These are phyloP conservation scores for Candida gigantensis DNA, from an alignment of 1,139 yeast genomes.

Conservation along the genomic window DNA sequence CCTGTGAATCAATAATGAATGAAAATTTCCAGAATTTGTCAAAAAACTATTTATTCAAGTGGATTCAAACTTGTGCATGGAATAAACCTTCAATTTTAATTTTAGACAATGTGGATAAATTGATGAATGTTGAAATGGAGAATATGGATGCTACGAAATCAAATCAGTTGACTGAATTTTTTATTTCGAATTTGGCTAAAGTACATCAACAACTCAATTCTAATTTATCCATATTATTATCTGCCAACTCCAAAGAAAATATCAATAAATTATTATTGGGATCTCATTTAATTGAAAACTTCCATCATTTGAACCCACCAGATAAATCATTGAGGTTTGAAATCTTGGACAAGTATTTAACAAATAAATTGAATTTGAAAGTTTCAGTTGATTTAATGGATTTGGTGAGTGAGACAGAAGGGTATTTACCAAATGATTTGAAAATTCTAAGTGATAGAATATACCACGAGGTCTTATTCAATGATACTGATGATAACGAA, in stretches of 20 bases:
- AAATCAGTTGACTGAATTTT: constrained; percentile 55
- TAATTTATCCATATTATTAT: constrained; percentile 53
- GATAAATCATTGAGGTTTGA: constrained; percentile 59
- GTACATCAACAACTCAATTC: constrained; percentile 43
- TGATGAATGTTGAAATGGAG: constrained; percentile 73
- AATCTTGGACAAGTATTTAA: constrained; percentile 51
- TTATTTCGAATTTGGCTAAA: constrained; percentile 40
- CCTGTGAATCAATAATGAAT: constrained; percentile 58
- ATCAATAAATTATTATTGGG: constrained; percentile 63
- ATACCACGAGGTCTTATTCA: constrained; percentile 61
- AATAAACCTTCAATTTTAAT: constrained; percentile 73
- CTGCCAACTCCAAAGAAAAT: constrained; percentile 65
- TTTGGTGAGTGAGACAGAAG: constrained; percentile 80
- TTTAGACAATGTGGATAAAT: constrained; percentile 78
- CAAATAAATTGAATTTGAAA: constrained; percentile 28
- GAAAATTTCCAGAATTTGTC: constrained; percentile 47
- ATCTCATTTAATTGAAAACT: constrained; percentile 71
- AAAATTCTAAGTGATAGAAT: constrained; percentile 73
- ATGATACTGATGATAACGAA: constrained; percentile 13
- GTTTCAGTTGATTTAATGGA: constrained; percentile 63
- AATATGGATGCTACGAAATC: constrained; percentile 64
- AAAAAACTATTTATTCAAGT: constrained; percentile 43
- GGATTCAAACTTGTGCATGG: constrained; percentile 72
- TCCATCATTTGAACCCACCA: constrained; percentile 67
- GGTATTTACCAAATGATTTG: constrained; percentile 83